These are phyloP conservation scores for Tagetes erecta DNA, from an alignment of 129 eudicot species.

Conservation along the genomic window DNA sequence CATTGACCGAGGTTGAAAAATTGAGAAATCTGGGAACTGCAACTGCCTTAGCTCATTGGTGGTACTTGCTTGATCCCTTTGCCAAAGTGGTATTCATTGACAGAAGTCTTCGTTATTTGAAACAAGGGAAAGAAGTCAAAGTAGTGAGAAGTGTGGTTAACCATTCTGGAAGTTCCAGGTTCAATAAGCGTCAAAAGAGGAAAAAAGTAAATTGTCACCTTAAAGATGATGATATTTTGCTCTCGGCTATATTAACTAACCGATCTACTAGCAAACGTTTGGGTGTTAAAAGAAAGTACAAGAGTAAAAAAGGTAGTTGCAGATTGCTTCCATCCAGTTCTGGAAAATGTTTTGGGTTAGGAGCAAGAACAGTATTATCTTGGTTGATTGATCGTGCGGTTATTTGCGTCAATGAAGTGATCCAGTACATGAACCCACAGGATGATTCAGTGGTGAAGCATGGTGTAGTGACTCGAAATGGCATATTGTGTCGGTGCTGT, in stretches of 20 bases:
- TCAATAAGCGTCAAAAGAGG: slow-evolving; percentile 33
- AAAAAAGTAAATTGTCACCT: slow-evolving; percentile 43
- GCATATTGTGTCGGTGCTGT: slow-evolving; percentile 81
- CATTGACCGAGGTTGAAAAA: slow-evolving; percentile 50
- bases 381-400: slow-evolving; percentile 73
- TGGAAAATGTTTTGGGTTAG: slow-evolving; percentile 52
- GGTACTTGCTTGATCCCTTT: slow-evolving; percentile 93
- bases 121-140: slow-evolving; percentile 57
- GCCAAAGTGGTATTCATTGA: slow-evolving; percentile 77
- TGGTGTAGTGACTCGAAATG: slow-evolving; percentile 66
- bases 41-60: slow-evolving; percentile 56
- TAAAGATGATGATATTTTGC: slow-evolving; percentile 69
- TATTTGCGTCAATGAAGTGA: slow-evolving; percentile 61
- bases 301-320: slow-evolving; percentile 73
- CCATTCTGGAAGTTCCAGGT: slow-evolving; percentile 19
- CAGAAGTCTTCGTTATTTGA: slow-evolving; percentile 50
- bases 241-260: slow-evolving; percentile 38
- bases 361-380: slow-evolving; percentile 66
- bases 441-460: slow-evolving; percentile 69
- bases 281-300: slow-evolving; percentile 47
- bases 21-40: slow-evolving; percentile 36
- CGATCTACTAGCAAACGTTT: slow-evolving; percentile 24
- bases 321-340: slow-evolving; percentile 67
- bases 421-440: slow-evolving; percentile 67
- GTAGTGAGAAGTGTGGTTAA: slow-evolving; percentile 46